Base-by-base conservation (phyloP, 495 filamentous ascomycete genomes). In the Penicillium daleae region DNA sequence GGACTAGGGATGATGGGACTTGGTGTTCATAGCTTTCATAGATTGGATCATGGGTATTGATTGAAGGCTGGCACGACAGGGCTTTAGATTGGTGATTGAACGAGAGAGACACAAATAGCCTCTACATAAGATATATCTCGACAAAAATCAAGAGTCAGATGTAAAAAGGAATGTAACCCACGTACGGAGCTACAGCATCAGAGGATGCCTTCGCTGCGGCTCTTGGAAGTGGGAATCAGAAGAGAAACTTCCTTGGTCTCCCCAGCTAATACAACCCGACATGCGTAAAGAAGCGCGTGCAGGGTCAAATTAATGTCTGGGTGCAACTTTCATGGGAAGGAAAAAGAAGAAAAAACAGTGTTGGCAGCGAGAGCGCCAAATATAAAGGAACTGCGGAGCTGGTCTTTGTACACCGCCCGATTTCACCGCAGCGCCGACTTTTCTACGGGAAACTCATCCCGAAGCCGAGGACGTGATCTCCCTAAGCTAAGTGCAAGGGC, bases 231-330 rank as follows among this genome's bases (percentile, higher is more conserved):
- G 80, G 77, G 81, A 81, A 27, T 68, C 65, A 75, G 73, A 77
- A 69, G 66, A 65, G 22, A 67, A 58, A 8, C 71, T 73, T 78
- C 74, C 59, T 83, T 75, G 46, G 74, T 90, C 88, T 90, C 77
- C 87, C 87, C 86, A 86, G 85, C 74, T 85, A 83, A 80, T 89
- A 85, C 87, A 89, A 87, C 87, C 75, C 76, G 70, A 64, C 79
- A 82, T 76, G 77, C 81, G 83, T 81, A 63, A 59, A 59, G 55
- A 46, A 46, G 63, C 37, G 79, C 75, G 67, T 76, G 79, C 66
- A 68, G 78, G 81, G 88, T 84, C 88, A 88, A 89, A 87, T 86
- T 89, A 82, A 77, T 65, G 67, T 70, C 82, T 82, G 83, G 86
- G 84, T 86, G 57, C 73, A 89, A 89, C 85, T 89, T 89, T 88